These are phyloP conservation scores for Cryptosporidium ubiquitum DNA, from an alignment of 169 alveolate species.

Conservation along the genomic window DNA sequence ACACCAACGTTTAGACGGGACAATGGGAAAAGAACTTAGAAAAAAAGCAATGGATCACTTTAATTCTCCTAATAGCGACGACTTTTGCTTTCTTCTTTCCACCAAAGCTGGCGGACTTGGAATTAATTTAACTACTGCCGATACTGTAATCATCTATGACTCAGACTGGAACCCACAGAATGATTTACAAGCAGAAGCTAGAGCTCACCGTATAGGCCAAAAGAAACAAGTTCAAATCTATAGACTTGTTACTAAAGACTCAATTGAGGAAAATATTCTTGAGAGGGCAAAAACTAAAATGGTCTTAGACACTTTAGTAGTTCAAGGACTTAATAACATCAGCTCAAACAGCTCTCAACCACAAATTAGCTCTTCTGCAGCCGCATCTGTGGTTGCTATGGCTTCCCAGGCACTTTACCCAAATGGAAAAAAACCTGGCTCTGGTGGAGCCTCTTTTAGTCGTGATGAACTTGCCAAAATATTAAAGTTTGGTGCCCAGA, in stretches of 20 bases:
- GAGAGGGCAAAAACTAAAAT: slow-evolving; percentile 98
- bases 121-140: slow-evolving; percentile 94
- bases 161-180: slow-evolving; percentile 99
- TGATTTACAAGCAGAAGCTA: slow-evolving; percentile 98
- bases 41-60: slow-evolving; percentile 95
- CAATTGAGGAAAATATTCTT: slow-evolving; percentile 97
- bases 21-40: slow-evolving; percentile 96
- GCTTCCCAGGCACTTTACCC: slow-evolving; percentile 63
- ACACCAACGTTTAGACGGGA: slow-evolving; percentile 98
- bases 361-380: slow-evolving; percentile 59
- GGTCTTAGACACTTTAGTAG: slow-evolving; percentile 96
- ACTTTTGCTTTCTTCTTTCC: slow-evolving; percentile 95
- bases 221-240: slow-evolving; percentile 94
- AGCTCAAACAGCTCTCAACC: slow-evolving; percentile 78
- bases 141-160: slow-evolving; percentile 94
- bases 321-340: slow-evolving; percentile 89
- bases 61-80: slow-evolving; percentile 92
- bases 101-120: slow-evolving; percentile 99
- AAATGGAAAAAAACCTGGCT: slow-evolving; percentile 39
- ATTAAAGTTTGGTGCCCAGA: slow-evolving; percentile 90
- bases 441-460: slow-evolving; percentile 79
- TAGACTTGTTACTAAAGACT: slow-evolving; percentile 94
- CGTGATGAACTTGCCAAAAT: slow-evolving; percentile 90
- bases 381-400: slow-evolving; percentile 40
- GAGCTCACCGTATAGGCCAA: slow-evolving; percentile 99